These are phyloP conservation scores for Dendrobium nobile DNA, from an alignment of 106 monocot species.

Conservation along the genomic window DNA sequence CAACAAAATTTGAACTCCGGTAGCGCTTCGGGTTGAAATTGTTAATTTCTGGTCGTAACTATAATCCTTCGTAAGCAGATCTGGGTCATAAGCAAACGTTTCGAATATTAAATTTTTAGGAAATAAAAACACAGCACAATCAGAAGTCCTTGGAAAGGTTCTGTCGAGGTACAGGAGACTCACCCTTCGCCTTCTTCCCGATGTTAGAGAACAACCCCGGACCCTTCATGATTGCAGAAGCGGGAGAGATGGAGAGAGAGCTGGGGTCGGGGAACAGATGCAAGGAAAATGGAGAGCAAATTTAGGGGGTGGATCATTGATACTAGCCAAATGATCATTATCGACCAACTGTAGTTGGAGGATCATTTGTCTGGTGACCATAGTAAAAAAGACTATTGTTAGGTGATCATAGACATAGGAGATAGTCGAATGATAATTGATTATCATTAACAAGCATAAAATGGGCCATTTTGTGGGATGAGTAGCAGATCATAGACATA, in stretches of 20 bases:
- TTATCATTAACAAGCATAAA: too few relatives aligned
- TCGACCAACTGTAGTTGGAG: too few relatives aligned
- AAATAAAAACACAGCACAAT: neutral
- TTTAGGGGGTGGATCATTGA: neutral
- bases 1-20: slow-evolving; percentile 7
- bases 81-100: neutral
- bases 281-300: neutral
- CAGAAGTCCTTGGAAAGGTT: neutral
- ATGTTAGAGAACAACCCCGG: slow-evolving; percentile 25
- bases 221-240: slow-evolving; percentile 16
- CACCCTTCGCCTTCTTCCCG: slow-evolving; percentile 28
- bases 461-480: too few relatives aligned
- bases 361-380: too few relatives aligned
- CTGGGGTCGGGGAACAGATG: neutral
- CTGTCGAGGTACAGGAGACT: neutral
- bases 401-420: too few relatives aligned
- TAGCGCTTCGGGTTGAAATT: slow-evolving; percentile 14
- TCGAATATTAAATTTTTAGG: neutral
- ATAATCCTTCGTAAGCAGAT: slow-evolving; percentile 23
- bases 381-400: too few relatives aligned
- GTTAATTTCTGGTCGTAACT: slow-evolving; percentile 24
- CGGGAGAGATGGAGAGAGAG: neutral
- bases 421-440: too few relatives aligned
- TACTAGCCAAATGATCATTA: too few relatives aligned
- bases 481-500: too few relatives aligned